Percentiles rank a stretch among this genome's conserved stretches.
These are phyloP conservation scores for Hippophae gyantsensis DNA, from an alignment of 306 rosid species.

Conservation along the genomic window DNA sequence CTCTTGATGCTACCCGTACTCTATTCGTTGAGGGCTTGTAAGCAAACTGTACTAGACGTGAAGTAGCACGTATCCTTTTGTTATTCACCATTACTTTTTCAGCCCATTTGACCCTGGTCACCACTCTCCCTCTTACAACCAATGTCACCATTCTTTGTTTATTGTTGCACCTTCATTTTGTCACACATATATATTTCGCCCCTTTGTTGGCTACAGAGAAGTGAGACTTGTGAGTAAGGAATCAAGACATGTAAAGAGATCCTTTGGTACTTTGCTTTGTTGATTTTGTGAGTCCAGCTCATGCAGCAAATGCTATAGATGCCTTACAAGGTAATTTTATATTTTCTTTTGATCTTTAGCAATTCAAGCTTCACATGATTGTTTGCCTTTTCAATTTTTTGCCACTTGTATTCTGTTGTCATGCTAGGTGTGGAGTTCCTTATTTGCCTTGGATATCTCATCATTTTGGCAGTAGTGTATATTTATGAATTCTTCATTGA, in stretches of 20 bases:
- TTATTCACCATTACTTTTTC: neutral
- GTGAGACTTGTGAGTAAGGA: slow-evolving; percentile 97
- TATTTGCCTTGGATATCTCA: neutral
- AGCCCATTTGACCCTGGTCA: neutral
- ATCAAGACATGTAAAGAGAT: slow-evolving; percentile 91
- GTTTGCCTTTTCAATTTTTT: slow-evolving; percentile 5
- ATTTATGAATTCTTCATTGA: too few species aligned
- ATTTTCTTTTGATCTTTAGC: slow-evolving; percentile 11
- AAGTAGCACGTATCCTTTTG: slow-evolving; percentile 96
- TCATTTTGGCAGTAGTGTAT: too few species aligned
- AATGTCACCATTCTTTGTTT: slow-evolving; percentile 9
- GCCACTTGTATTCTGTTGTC: slow-evolving; percentile 12
- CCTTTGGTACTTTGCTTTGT: slow-evolving; percentile 91
- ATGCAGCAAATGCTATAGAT: slow-evolving; percentile 96
- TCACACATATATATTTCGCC: slow-evolving; percentile 76
- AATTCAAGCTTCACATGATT: slow-evolving; percentile 11
- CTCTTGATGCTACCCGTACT: slow-evolving; percentile 86
- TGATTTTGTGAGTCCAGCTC: slow-evolving; percentile 89
- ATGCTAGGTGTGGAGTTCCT: slow-evolving; percentile 8
- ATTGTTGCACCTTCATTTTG: slow-evolving; percentile 38
- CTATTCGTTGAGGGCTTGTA: slow-evolving; percentile 94
- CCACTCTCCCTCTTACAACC: neutral
- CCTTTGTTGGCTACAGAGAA: slow-evolving; percentile 98
- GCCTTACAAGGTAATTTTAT: slow-evolving; percentile 25
- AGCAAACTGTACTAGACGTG: slow-evolving; percentile 75